A percentile compares a stretch with the other conserved stretches of the same genome.
Conservation (phyloP, 1,139 yeast species). For the Suhomyces atakaporum region DNA sequence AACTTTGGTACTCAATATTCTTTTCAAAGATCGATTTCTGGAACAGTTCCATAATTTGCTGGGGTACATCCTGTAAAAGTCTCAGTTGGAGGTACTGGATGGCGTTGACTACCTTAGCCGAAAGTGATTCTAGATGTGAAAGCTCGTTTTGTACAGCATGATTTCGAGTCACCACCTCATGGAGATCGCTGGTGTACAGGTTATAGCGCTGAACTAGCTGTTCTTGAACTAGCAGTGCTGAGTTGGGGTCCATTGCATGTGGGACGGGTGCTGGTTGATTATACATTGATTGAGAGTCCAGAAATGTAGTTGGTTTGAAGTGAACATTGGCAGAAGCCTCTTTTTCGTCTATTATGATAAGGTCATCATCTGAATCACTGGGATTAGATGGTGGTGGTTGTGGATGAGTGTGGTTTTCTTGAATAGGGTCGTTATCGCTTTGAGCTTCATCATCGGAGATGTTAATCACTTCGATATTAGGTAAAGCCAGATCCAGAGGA, state of each 20-base stretch:
- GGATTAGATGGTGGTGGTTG: too few relatives aligned
- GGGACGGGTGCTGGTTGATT: conserved; percentile 40
- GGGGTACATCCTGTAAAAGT: not conserved
- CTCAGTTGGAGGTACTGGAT: conserved; percentile 1
- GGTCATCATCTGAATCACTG: conserved; percentile 25
- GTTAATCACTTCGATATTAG: conserved; percentile 10
- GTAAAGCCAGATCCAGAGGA: conserved; percentile 4
- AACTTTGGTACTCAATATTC: conserved; percentile 8
- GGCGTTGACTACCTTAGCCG: conserved; percentile 3
- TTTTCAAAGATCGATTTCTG: conserved; percentile 4
- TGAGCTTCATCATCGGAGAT: conserved; percentile 13
- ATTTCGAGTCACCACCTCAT: conserved; percentile 1
- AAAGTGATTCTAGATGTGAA: not conserved
- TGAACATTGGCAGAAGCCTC: conserved; percentile 20
- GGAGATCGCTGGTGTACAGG: conserved; percentile 6
- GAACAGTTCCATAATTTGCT: conserved; percentile 3
- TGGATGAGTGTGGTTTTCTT: too few relatives aligned
- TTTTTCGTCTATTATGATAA: conserved; percentile 23
- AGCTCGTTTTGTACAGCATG: conserved; percentile 7
- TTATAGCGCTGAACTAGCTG: conserved; percentile 12
- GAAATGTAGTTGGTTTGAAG: conserved; percentile 24
- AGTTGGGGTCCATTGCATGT: conserved; percentile 21
- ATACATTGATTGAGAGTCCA: conserved; percentile 10
- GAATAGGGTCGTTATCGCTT: not conserved
- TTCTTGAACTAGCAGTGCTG: conserved; percentile 5